Evolutionary conservation across 2,329 filamentous ascomycete genomes (phyloP).

Genomic region (Apiospora hydei): DNA sequence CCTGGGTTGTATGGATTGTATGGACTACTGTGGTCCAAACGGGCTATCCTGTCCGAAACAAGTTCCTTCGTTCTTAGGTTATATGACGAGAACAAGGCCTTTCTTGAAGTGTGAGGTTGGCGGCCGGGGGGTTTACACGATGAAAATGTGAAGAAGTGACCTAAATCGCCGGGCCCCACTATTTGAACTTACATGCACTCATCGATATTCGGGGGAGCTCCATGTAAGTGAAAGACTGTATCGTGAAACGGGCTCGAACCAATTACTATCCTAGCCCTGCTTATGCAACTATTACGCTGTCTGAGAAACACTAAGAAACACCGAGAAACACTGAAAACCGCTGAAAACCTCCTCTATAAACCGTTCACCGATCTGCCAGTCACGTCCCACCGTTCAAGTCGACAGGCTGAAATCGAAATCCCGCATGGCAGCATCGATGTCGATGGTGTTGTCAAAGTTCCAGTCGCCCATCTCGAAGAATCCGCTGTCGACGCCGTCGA

Average conservation of each 20-base stretch:
- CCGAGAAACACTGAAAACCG: not conserved
- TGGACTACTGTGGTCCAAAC: not conserved
- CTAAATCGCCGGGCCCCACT: not conserved
- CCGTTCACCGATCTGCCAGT: not conserved
- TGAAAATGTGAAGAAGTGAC: conserved; percentile 3
- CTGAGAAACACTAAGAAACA: no score
- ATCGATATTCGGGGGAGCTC: no score
- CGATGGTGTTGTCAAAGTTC: not conserved
- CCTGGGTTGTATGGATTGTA: not conserved
- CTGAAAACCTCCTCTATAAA: not conserved
- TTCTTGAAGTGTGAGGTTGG: not conserved
- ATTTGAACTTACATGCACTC: not conserved
- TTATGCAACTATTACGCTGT: not conserved
- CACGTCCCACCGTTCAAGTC: not conserved
- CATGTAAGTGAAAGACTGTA: no score
- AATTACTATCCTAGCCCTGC: not conserved
- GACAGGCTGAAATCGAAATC: not conserved
- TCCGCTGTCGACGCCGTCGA: not conserved
- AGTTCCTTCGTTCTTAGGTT: not conserved
- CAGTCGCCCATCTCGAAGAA: not conserved
- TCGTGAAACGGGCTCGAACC: not conserved
- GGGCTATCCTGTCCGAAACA: not conserved
- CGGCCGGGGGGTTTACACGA: not conserved
- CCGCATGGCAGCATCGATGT: not conserved
- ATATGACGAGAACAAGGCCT: not conserved